Base-by-base conservation (phyloP, 176 grass and related monocot genomes). In the Oryza officinalis region DNA sequence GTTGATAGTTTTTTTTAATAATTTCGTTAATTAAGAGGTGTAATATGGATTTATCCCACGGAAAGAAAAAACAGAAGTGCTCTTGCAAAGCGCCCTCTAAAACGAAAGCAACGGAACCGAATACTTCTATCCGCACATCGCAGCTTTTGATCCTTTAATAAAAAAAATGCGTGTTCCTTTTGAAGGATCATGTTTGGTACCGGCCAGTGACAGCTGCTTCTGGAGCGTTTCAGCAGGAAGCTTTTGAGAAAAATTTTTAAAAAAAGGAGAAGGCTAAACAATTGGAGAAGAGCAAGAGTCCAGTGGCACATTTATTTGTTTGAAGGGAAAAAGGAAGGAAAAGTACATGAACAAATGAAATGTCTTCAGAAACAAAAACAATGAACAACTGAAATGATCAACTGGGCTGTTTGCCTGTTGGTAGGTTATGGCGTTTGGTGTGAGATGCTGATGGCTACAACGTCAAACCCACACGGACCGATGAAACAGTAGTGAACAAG, bases 101-200 rank as follows among this genome's bases (percentile, higher is more conserved):
- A 22, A 85, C 14, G 20, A 64, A 26, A 40, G 23, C 78, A 43
- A 57, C 61, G 0, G 0, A 43, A 47, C 13, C 77, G 71, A 71
- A 17, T 75, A 61, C 88, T 86, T 65, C 72, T 74, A 80, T 77
- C 83, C 83, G 77, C 83, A 67, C n/a, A n/a, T 66, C 8, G 38
- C 38, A 40, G 38, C 38, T 40, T 41, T 41, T 10, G 40, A 41
- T 41, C 40, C 40, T 41, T 41, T 41, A 10, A 9, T 10, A 41
- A 41, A 46, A 43, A 50, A 5, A 10, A 40, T 0, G 13, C 1
- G 35, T 74, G 76, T 13, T 81, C 15, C 50, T 52, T 89, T 76
- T 22, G 64, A 9, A 89, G 72, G 61, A 32, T 32, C 88, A 65
- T 71, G 65, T 64, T 89, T 81, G 87, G 82, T 70, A 71, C 77